A percentile compares a stretch with the other conserved stretches of the same genome.
Evolutionary conservation across 768 basidiomycete species (phyloP).

Genomic region (Trichaptum fuscoviolaceum): DNA sequence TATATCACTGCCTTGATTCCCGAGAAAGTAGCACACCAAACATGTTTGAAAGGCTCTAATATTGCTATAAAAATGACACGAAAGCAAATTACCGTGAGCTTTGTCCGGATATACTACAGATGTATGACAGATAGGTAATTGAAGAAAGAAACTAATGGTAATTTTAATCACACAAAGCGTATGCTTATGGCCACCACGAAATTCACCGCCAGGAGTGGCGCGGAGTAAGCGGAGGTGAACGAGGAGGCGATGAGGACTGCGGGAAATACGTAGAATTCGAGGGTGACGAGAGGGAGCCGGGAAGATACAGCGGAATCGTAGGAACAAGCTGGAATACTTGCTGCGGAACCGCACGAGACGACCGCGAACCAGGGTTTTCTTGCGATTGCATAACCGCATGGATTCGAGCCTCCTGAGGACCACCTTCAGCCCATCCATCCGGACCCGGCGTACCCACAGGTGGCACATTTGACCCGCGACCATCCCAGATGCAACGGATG

Average conservation of each 20-base stretch:
- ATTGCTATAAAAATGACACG: constrained; percentile 1
- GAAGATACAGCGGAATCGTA: constrained; percentile 65
- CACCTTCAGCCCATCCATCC: constrained; percentile 41
- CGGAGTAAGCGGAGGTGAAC: constrained; percentile 43
- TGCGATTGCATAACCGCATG: constrained; percentile 79
- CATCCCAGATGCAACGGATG: constrained; percentile 88
- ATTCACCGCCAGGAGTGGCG: constrained; percentile 20
- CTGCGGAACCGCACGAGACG: constrained; percentile 55
- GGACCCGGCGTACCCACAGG: constrained; percentile 34
- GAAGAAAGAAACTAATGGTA: background rate
- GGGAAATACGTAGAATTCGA: constrained; percentile 48
- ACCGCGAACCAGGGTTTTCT: constrained; percentile 28
- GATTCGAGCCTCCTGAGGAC: constrained; percentile 74
- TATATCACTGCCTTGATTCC: background rate
- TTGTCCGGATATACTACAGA: background rate
- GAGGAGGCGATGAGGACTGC: constrained; percentile 47
- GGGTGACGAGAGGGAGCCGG: constrained; percentile 51
- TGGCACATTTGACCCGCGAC: constrained; percentile 41
- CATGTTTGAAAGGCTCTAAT: background rate
- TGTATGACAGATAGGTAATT: background rate
- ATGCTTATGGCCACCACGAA: background rate
- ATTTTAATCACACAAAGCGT: background rate
- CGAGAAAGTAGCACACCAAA: background rate
- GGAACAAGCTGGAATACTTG: constrained; percentile 72
- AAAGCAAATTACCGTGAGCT: background rate